These are phyloP conservation scores for Psilocybe sp. DNA, from an alignment of 768 basidiomycete species.

Conservation along the genomic window DNA sequence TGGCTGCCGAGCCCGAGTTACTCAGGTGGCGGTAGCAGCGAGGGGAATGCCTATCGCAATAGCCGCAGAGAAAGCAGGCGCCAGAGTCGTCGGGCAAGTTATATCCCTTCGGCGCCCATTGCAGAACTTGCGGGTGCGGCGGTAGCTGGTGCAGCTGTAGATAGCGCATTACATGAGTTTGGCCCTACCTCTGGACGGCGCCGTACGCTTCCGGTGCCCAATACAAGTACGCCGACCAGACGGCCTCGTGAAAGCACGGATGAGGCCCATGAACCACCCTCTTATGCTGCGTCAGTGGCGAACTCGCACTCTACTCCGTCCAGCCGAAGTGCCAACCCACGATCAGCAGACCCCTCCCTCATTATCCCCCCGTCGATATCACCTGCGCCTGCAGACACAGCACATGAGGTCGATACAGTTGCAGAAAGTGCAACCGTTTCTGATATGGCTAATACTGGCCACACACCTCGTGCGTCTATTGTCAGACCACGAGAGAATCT, in stretches of 20 bases:
- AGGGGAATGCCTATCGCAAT: neutral
- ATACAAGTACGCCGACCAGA: neutral
- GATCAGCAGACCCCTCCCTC: conserved; percentile 19
- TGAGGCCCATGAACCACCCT: conserved; percentile 25
- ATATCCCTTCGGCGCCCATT: too few relatives aligned
- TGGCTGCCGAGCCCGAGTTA: conserved; percentile 30
- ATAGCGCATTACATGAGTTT: too few relatives aligned
- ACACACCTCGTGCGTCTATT: neutral
- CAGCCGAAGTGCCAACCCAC: conserved; percentile 5
- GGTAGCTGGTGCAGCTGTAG: too few relatives aligned
- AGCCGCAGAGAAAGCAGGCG: neutral
- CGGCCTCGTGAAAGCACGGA: conserved; percentile 10
- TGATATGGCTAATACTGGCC: neutral
- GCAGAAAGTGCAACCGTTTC: too few relatives aligned
- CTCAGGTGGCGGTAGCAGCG: conserved; percentile 25
- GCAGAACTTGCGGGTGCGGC: too few relatives aligned
- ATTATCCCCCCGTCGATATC: conserved; percentile 14
- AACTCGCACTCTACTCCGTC: conserved; percentile 18
- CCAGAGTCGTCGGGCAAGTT: neutral
- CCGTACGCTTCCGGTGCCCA: too few relatives aligned
- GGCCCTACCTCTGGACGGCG: too few relatives aligned
- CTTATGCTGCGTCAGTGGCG: conserved; percentile 27
- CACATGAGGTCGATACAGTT: too few relatives aligned
- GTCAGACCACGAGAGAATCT: too few relatives aligned
- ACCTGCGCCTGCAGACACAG: conserved; percentile 11